phyloP scores from a whole-genome alignment of 495 filamentous ascomycete genomes.

The Tetracladium marchalianum region DNA sequence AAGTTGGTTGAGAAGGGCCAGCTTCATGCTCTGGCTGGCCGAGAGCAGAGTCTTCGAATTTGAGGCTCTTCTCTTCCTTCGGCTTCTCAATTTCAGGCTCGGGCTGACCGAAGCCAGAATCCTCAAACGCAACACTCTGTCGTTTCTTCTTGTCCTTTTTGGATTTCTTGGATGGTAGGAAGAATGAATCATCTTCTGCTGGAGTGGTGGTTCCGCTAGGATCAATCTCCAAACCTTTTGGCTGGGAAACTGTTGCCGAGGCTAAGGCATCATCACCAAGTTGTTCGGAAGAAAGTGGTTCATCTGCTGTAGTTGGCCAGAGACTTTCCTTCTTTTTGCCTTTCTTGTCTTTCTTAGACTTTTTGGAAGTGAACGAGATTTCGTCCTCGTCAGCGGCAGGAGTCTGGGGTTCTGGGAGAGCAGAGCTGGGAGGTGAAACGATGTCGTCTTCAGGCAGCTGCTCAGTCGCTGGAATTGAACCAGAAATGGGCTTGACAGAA shows the following conservation, averaged over 20 bases:
- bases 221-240: too few species aligned
- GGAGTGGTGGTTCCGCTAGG: not conserved
- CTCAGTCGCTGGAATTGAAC: not conserved
- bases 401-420: not conserved
- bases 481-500: not conserved
- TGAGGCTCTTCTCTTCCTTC: too few species aligned
- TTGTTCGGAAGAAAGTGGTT: not conserved
- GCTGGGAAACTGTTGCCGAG: too few species aligned
- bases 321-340: slow-evolving; percentile 12
- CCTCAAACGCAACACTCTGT: not conserved
- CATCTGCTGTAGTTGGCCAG: not conserved
- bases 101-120: too few species aligned
- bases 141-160: not conserved
- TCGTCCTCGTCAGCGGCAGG: slow-evolving; percentile 7
- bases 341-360: slow-evolving; percentile 7
- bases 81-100: too few species aligned
- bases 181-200: slow-evolving; percentile 2
- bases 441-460: not conserved
- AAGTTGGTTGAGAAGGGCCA: not conserved
- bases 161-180: not conserved
- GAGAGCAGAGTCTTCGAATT: too few species aligned
- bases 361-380: slow-evolving; percentile 3
- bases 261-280: not conserved
- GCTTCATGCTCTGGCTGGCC: too few species aligned
- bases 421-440: too few species aligned